phyloP scores from a whole-genome alignment of 768 basidiomycete genomes.

The Rhizopogon sp. region DNA sequence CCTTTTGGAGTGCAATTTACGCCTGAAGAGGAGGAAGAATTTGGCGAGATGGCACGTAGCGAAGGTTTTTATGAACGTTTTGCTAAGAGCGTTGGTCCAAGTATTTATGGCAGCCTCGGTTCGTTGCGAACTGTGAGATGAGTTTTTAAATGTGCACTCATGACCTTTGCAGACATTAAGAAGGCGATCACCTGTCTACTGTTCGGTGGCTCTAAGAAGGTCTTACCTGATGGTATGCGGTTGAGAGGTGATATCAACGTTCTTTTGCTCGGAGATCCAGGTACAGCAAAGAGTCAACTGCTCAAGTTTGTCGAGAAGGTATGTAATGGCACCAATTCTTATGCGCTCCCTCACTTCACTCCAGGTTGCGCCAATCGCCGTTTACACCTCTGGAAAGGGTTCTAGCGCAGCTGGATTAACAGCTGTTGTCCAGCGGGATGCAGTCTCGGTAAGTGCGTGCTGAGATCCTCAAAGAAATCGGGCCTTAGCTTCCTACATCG shows the following conservation, averaged over 20 bases:
- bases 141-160: constrained; percentile 5
- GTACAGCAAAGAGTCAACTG: constrained; percentile 96
- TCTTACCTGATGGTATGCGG: constrained; percentile 95
- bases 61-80: constrained; percentile 92
- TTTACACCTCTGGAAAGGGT: constrained; percentile 98
- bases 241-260: constrained; percentile 98
- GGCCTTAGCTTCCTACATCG: constrained; percentile 4
- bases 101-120: constrained; percentile 96
- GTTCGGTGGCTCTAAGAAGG: constrained; percentile 96
- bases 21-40: constrained; percentile 97
- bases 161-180: constrained; percentile 76
- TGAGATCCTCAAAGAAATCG: not conserved
- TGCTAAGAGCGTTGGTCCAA: constrained; percentile 90
- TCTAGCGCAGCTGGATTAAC: constrained; percentile 98
- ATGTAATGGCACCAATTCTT: not conserved
- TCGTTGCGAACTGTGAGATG: not conserved
- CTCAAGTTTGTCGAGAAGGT: constrained; percentile 99
- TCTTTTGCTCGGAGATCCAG: constrained; percentile 91
- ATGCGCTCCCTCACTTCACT: constrained; percentile 1
- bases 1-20: constrained; percentile 87
- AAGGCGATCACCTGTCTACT: constrained; percentile 96
- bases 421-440: constrained; percentile 92
- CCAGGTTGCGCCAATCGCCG: constrained; percentile 94
- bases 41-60: constrained; percentile 83
- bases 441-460: constrained; percentile 66